Evolutionary conservation across 495 filamentous ascomycete genomes (phyloP).

Genomic region (Filosporella fistucella): DNA sequence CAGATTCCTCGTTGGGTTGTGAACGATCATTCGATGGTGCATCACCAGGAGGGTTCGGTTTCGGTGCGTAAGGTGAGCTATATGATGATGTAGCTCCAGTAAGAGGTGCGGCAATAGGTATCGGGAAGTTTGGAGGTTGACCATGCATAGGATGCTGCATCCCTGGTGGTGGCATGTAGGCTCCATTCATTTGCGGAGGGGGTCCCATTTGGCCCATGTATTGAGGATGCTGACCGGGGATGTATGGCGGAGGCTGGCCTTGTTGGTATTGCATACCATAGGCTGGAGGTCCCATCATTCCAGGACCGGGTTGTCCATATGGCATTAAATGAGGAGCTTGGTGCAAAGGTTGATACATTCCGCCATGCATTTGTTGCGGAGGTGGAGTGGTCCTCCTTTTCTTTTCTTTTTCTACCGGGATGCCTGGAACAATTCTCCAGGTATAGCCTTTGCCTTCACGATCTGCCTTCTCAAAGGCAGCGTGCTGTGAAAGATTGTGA

Average conservation of each 20-base stretch:
- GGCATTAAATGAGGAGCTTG: slow-evolving; percentile 16
- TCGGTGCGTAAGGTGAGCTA: slow-evolving; percentile 27
- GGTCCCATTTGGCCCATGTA: slow-evolving; percentile 12
- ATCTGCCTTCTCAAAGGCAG: slow-evolving; percentile 82
- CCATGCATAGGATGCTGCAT: too few relatives aligned
- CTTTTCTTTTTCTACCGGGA: slow-evolving; percentile 67
- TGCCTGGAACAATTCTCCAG: slow-evolving; percentile 59
- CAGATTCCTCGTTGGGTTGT: background rate
- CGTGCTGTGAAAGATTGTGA: slow-evolving; percentile 88
- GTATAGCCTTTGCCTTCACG: slow-evolving; percentile 67
- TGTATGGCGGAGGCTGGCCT: slow-evolving; percentile 6
- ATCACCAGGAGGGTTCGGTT: slow-evolving; percentile 10
- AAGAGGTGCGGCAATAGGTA: slow-evolving; percentile 12
- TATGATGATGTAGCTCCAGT: slow-evolving; percentile 15
- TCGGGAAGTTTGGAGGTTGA: slow-evolving; percentile 12
- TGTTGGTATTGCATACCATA: slow-evolving; percentile 11
- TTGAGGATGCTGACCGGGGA: slow-evolving; percentile 14
- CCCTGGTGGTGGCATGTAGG: slow-evolving; percentile 2
- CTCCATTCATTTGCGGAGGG: background rate
- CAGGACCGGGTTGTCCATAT: slow-evolving; percentile 10
- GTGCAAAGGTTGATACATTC: slow-evolving; percentile 24
- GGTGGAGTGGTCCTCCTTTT: slow-evolving; percentile 56
- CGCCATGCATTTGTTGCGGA: slow-evolving; percentile 23
- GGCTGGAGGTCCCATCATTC: slow-evolving; percentile 18
- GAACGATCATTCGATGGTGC: slow-evolving; percentile 3